A percentile compares a stretch with the other conserved stretches of the same genome.
Conservation (phyloP, 1,284 basidiomycete species). For the Ustilago cynodontis region DNA sequence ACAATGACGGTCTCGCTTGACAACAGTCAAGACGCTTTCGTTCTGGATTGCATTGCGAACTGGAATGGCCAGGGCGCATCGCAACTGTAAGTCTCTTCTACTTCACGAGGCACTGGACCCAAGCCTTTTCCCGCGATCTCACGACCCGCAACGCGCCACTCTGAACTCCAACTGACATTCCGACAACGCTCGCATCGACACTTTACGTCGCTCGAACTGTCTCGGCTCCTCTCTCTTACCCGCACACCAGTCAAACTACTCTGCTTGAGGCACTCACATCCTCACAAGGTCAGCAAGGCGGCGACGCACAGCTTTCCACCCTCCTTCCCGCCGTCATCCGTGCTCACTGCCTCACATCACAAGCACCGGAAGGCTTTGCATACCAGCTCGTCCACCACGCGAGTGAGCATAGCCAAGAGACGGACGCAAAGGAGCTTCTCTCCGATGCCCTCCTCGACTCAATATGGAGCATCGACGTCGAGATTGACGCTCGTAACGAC, state of each 20-base stretch:
- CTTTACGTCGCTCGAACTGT: conserved; percentile 6
- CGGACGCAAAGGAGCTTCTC: background rate
- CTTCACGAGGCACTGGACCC: background rate
- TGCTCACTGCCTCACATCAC: conserved; percentile 15
- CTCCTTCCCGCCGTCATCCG: conserved; percentile 18
- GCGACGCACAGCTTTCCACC: conserved; percentile 9
- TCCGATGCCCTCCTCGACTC: conserved; percentile 55
- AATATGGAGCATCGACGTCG: conserved; percentile 62
- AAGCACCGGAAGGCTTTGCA: conserved; percentile 9
- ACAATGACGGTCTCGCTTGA: conserved; percentile 13
- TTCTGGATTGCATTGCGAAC: conserved; percentile 19
- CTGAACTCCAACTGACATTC: conserved; percentile 18
- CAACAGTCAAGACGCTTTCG: conserved; percentile 18
- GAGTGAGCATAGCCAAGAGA: background rate
- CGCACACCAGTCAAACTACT: conserved; percentile 13
- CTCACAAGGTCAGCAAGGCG: conserved; percentile 1
- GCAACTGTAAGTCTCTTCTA: conserved; percentile 37
- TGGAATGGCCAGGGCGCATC: conserved; percentile 29
- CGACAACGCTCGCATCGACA: conserved; percentile 9
- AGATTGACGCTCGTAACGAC: conserved; percentile 60
- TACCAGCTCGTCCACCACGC: conserved; percentile 4
- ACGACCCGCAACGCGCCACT: background rate
- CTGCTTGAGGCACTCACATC: conserved; percentile 11
- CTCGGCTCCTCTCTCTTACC: background rate
- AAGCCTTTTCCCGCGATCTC: background rate